phyloP scores from a whole-genome alignment of 352 stramenopile species.

The Globisporangium mamillatum region DNA sequence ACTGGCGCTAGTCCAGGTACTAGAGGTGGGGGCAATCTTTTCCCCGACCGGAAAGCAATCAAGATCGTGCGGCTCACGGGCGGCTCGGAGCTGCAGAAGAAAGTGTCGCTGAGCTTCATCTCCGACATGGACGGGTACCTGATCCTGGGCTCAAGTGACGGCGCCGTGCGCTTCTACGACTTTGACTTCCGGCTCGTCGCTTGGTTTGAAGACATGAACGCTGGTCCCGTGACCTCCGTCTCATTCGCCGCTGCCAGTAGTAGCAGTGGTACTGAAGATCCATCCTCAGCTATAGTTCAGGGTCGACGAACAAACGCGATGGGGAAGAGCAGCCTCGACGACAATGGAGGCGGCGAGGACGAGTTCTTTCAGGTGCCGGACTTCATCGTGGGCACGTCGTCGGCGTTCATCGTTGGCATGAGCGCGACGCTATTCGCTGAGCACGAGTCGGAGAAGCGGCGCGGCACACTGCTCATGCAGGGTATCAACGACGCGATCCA shows the following conservation, averaged over 20 bases:
- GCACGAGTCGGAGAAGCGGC: slow-evolving; percentile 77
- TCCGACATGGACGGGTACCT: slow-evolving; percentile 88
- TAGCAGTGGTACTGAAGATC: neutral
- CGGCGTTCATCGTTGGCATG: slow-evolving; percentile 87
- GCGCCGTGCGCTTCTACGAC: slow-evolving; percentile 92
- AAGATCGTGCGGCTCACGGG: slow-evolving; percentile 80
- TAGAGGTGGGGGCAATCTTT: slow-evolving; percentile 13
- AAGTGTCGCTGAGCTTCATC: slow-evolving; percentile 53
- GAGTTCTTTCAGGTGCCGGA: slow-evolving; percentile 80
- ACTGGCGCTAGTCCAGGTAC: neutral
- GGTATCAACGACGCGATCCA: slow-evolving; percentile 88
- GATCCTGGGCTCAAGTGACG: slow-evolving; percentile 87
- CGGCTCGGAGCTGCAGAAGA: slow-evolving; percentile 41
- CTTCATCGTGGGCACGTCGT: slow-evolving; percentile 88
- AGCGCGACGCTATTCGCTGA: slow-evolving; percentile 79
- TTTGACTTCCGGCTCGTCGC: slow-evolving; percentile 91
- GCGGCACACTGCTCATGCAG: slow-evolving; percentile 90
- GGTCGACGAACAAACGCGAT: neutral
- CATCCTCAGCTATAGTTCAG: slow-evolving; percentile 6
- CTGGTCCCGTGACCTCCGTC: slow-evolving; percentile 83
- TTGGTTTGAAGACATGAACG: slow-evolving; percentile 94
- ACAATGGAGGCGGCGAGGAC: slow-evolving; percentile 23
- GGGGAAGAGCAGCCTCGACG: slow-evolving; percentile 16
- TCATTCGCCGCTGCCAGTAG: slow-evolving; percentile 63
- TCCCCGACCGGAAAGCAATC: slow-evolving; percentile 71